Evolutionary conservation across 495 filamentous ascomycete genomes (phyloP), one percentile per base, ranked within the genome.

Genomic region (Podospora appendiculata): DNA sequence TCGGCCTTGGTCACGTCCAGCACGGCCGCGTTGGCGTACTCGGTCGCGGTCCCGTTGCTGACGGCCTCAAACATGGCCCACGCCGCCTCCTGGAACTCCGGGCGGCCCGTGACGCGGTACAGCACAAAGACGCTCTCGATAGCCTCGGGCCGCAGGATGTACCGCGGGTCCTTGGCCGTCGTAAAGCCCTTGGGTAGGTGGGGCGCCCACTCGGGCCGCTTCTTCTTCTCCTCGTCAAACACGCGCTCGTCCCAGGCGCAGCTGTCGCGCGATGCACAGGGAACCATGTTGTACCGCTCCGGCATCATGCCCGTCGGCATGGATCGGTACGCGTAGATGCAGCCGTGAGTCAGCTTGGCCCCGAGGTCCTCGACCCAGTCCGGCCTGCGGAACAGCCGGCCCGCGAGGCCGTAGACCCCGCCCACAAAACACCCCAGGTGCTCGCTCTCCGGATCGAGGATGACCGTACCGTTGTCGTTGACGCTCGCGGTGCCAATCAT

Each of bases 231-330:
- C 16, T 62, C 44, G 8, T 59, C 48, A 53, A 80, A 90, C 8
- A 61, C 59, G 3, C 77, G 79, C 61, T 87, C 75, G 58, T 90
- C 81, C 86, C 89, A 96, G 16, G 74, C 57, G 61, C 90, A 96
- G n/a, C 74, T 57, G 18, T 74, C 60, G 13, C 62, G 64, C 39
- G 82, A 76, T 34, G 79, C 66, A 64, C 91, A 96, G 7, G 79
- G 72, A 11, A 88, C 64, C 18, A 84, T 69, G 13, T 71, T 65
- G 58, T 87, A 83, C 6, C 69, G 60, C 65, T 96, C 91, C 0
- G 91, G 90, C 87, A 91, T 91, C 59, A 96, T 88, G 1, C 89
- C 91, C 0, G 86, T 87, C 11, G 79, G 73, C 17, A 86, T 88
- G 16, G 80, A 71, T 54, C 83, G 77, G 60, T 96, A 96, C 0